Evolutionary conservation across 805 yeast genomes (phyloP), one percentile per base, ranked within the genome.

Genomic region (Spathaspora gorwiae): DNA sequence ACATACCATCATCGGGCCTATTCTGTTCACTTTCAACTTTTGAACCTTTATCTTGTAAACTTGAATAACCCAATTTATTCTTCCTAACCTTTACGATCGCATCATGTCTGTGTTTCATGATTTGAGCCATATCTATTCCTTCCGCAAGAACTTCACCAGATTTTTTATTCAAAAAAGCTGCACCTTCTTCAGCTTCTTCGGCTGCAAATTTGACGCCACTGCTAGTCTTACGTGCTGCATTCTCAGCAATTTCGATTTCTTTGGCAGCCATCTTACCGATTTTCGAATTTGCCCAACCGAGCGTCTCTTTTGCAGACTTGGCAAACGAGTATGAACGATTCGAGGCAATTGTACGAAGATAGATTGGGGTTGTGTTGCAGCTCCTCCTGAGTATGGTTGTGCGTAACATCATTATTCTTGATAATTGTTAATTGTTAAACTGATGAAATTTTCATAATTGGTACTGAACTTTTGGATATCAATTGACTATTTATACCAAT

Each of bases 1-100:
- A 70, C 30, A 71, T 53, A n/a, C 66, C 76, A 52, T 73, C 78
- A 35, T 72, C 77, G 6, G 77, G 75, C 43, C 78, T 64, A 53
- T 67, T 63, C 53, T 73, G 77, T 54, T 72, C 76, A 35, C 55
- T 48, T 51, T 72, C 76, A 15, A 62, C 60, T 50, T 71, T 65
- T 42, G 61, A 35, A 11, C 77, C 78, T 54, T 71, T 73, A 45
- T 72, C 74, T 54, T 71, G 73, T 49, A 73, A 62, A 51, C 60
- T 52, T 32, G 61, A 46, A 56, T 72, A 72, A 10, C 76, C 76
- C 35, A 57, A 47, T 36, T 60, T 49, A 50, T 67, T 65, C 34
- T 61, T 43, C 12, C 41, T 30, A 8, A 54, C 60, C 41, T 39
- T 44, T 31, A 39, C 31, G 24, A 48, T 52, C 1, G 64, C 68